Base-by-base conservation (phyloP, 208 protist species). In the Crithidia mellificae region DNA sequence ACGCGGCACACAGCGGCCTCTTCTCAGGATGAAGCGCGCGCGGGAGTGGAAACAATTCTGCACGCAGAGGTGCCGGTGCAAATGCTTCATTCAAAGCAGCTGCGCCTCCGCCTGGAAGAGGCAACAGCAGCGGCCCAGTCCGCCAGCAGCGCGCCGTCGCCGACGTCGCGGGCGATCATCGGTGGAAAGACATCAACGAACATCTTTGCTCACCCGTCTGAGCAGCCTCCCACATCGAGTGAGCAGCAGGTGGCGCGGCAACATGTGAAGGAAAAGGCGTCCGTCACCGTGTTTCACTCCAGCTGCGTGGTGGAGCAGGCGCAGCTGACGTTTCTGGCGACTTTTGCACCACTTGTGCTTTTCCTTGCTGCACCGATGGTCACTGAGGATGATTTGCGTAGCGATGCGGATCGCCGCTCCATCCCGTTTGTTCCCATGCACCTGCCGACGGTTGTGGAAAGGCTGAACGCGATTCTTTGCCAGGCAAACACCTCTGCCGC, bases 291-390 rank as follows among this genome's bases (percentile, higher is more conserved):
- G 15, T 46, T 75, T 17, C 69, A 75, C 39, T 68, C 54, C n/a
- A 75, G 55, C 55, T 75, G 69, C 29, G 27, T 75, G 8, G 55
- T 17, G 3, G 62, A 75, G 41, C 54, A 75, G n/a, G 69, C 8
- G 51, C 43, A 75, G 39, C 46, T 75, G 0, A 0, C 3, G 0
- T 75, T 64, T 51, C 14, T 75, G 5, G 69, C 69, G 2, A 43
- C 46, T 2, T 68, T 38, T 39, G 17, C 41, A 0, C 69, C 69
- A 2, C 5, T 17, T 6, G 51, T 75, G 61, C 62, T 75, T 1
- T 22, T 68, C 0, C 0, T 27, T 25, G 22, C 53, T 2, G 62
- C 69, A 12, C 54, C 69, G 2, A 46, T 51, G 5, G 34, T 68
- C 19, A 58, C 19, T 8, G 14, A 15, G 7, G 27, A 11, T 17